A percentile compares a stretch with the other conserved stretches of the same genome.
Conservation (phyloP, 83 land plant species). For the Diphasiastrum complanatum region DNA sequence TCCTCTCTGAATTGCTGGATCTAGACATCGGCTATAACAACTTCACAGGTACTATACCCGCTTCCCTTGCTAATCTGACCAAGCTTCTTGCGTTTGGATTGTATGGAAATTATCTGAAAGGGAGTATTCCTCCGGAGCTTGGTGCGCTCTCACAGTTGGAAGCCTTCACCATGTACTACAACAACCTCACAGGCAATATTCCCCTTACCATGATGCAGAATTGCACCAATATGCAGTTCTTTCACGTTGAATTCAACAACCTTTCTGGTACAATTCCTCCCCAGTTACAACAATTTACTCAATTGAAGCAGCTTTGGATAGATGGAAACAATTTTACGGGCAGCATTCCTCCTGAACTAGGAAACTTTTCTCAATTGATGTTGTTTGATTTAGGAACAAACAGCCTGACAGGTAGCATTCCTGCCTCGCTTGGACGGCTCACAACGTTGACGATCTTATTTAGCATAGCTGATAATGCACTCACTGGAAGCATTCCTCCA, state of each 20-base stretch:
- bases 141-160: background rate
- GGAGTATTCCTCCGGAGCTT: conserved; percentile 1
- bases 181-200: conserved; percentile 2
- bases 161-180: background rate
- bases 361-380: background rate
- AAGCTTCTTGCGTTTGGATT: background rate
- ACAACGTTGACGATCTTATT: background rate
- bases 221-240: background rate
- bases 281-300: background rate
- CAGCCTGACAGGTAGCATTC: background rate
- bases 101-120: background rate
- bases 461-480: background rate
- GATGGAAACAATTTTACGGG: too few relatives aligned
- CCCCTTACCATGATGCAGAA: background rate
- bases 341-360: too few relatives aligned
- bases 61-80: conserved; percentile 12
- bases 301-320: background rate
- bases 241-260: too few relatives aligned
- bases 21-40: background rate
- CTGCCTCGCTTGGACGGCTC: background rate
- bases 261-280: too few relatives aligned
- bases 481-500: background rate
- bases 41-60: conserved; percentile 11
- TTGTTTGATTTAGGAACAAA: background rate
- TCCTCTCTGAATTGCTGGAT: background rate